Percentiles rank a stretch among this genome's conserved stretches.
phyloP scores from a whole-genome alignment of 768 basidiomycete species.

The Tylopilus sp. region DNA sequence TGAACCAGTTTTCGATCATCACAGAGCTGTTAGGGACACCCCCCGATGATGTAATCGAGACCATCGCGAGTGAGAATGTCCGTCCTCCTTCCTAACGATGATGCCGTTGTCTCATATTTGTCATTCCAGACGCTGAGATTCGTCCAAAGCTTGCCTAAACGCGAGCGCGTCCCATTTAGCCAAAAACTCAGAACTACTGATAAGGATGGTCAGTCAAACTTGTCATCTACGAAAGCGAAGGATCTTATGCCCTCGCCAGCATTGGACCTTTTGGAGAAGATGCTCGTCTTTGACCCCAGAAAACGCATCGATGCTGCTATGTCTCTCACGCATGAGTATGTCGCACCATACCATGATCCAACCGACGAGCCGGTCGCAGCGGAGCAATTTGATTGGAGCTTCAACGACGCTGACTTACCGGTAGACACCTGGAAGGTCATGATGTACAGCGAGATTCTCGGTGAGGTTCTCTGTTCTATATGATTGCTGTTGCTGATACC shows the following conservation, averaged over 20 bases:
- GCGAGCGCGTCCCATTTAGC: conserved; percentile 91
- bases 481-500: background rate
- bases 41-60: conserved; percentile 98
- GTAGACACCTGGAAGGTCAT: conserved; percentile 99
- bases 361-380: conserved; percentile 93
- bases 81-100: conserved; percentile 24
- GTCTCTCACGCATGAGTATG: conserved; percentile 89
- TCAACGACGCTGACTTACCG: conserved; percentile 98
- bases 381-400: conserved; percentile 98
- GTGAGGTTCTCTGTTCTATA: conserved; percentile 42
- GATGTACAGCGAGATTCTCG: conserved; percentile 99
- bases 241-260: conserved; percentile 45
- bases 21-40: conserved; percentile 98
- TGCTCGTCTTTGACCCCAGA: conserved; percentile 98
- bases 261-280: conserved; percentile 93
- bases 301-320: conserved; percentile 94
- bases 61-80: conserved; percentile 97
- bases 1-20: conserved; percentile 99
- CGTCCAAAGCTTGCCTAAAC: conserved; percentile 96
- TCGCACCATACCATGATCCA: conserved; percentile 96
- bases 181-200: conserved; percentile 90
- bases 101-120: conserved; percentile 11
- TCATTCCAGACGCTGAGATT: conserved; percentile 84
- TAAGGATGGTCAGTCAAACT: conserved; percentile 61
- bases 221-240: background rate